Conservation (phyloP, 441 rosid species). For the Arabidopsis lyrata region DNA sequence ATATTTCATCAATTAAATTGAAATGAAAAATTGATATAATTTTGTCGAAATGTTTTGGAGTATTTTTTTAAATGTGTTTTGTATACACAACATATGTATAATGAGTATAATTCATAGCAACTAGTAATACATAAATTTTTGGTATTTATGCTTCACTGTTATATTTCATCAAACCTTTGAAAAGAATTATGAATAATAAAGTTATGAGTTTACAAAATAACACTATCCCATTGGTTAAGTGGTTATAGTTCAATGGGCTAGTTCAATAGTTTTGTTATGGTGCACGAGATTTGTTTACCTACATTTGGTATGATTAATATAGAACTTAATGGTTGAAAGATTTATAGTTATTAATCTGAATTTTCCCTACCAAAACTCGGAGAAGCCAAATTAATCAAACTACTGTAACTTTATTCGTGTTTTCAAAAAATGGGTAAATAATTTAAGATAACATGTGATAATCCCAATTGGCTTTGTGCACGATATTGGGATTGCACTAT, state of each 20-base stretch:
- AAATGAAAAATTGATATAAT: not conserved
- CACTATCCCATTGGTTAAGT: not conserved
- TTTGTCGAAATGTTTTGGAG: not conserved
- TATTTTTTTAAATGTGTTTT: too few relatives aligned
- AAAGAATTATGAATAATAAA: not conserved
- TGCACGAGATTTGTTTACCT: not conserved
- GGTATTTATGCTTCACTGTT: constrained; percentile 7
- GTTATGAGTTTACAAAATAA: constrained; percentile 4
- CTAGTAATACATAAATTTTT: not conserved
- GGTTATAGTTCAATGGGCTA: constrained; percentile 15
- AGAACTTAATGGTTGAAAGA: constrained; percentile 23
- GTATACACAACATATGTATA: too few relatives aligned
- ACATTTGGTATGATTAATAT: not conserved
- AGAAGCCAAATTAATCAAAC: not conserved
- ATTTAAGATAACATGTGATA: constrained; percentile 26
- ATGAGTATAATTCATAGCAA: constrained; percentile 1
- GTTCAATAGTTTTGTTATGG: constrained; percentile 18
- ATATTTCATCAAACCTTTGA: not conserved
- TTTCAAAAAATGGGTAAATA: constrained; percentile 5
- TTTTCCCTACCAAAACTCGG: not conserved
- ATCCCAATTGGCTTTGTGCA: constrained; percentile 28
- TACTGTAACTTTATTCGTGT: not conserved
- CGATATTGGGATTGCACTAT: constrained; percentile 48
- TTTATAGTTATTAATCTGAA: not conserved
- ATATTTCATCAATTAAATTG: not conserved